These are phyloP conservation scores for Picea glauca DNA, from an alignment of 75 land plant species.

Conservation along the genomic window DNA sequence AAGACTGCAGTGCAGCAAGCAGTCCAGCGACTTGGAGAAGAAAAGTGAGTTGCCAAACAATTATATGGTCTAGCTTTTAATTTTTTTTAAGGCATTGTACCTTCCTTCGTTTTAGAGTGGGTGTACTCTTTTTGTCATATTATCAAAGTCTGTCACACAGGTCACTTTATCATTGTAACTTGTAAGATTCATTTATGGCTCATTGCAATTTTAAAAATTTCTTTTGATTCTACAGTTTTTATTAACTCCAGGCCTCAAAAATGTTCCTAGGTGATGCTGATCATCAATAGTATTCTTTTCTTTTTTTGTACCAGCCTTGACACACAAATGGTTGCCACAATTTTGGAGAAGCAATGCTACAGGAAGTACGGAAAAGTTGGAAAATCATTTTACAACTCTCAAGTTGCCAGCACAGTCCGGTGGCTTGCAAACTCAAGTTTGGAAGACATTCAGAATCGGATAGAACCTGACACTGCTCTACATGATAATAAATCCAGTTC, in stretches of 20 bases:
- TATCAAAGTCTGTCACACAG: too few relatives aligned
- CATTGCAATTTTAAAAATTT: background rate
- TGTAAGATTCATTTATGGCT: background rate
- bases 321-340: conserved; percentile 23
- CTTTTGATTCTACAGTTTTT: background rate
- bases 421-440: conserved; percentile 61
- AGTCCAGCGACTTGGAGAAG: conserved; percentile 42
- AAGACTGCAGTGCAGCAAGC: conserved; percentile 45
- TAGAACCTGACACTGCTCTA: conserved; percentile 11
- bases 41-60: conserved; percentile 21
- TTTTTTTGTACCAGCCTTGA: conserved; percentile 33
- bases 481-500: conserved; percentile 7
- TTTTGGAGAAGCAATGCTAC: conserved; percentile 75
- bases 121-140: too few relatives aligned
- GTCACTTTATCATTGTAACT: background rate
- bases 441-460: conserved; percentile 33
- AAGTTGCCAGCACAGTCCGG: conserved; percentile 81
- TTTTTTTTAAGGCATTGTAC: background rate
- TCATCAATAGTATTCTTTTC: background rate
- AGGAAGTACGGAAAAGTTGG: conserved; percentile 72
- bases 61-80: background rate
- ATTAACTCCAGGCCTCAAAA: background rate
- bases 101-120: background rate
- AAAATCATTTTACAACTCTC: conserved; percentile 82
- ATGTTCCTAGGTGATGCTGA: background rate